phyloP scores from a whole-genome alignment of 805 yeast species.

The Candida khao-thaluensis region DNA sequence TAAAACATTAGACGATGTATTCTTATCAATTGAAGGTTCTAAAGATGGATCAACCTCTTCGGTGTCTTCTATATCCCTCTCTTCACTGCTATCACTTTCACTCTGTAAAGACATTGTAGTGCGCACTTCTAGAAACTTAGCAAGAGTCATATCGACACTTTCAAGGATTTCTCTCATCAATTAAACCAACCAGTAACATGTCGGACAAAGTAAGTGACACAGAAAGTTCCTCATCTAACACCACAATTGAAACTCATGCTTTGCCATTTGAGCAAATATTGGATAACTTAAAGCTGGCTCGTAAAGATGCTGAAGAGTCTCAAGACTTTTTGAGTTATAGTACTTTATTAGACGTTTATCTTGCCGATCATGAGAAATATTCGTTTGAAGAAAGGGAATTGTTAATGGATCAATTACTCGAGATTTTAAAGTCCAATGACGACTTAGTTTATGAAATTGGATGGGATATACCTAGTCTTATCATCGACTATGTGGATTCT shows the following conservation, averaged over 20 bases:
- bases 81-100: conserved; percentile 10
- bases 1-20: not conserved
- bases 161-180: not conserved
- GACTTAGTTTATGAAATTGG: conserved; percentile 67
- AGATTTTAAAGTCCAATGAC: conserved; percentile 43
- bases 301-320: conserved; percentile 39
- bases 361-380: conserved; percentile 48
- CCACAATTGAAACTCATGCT: conserved; percentile 22
- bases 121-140: not conserved
- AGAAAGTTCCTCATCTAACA: conserved; percentile 17
- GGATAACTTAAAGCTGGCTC: conserved; percentile 29
- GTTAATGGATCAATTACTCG: conserved; percentile 47
- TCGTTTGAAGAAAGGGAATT: conserved; percentile 47
- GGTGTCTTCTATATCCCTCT: not conserved
- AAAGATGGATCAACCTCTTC: not conserved
- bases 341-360: conserved; percentile 65
- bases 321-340: conserved; percentile 68
- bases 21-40: not conserved
- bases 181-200: not conserved
- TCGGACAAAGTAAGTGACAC: conserved; percentile 18
- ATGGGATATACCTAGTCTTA: conserved; percentile 84
- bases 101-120: conserved; percentile 10
- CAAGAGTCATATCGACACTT: not conserved
- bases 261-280: conserved; percentile 26
- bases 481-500: conserved; percentile 54